Conservation (phyloP, 768 basidiomycete species). For the Dictyophora rubrovolvata region DNA sequence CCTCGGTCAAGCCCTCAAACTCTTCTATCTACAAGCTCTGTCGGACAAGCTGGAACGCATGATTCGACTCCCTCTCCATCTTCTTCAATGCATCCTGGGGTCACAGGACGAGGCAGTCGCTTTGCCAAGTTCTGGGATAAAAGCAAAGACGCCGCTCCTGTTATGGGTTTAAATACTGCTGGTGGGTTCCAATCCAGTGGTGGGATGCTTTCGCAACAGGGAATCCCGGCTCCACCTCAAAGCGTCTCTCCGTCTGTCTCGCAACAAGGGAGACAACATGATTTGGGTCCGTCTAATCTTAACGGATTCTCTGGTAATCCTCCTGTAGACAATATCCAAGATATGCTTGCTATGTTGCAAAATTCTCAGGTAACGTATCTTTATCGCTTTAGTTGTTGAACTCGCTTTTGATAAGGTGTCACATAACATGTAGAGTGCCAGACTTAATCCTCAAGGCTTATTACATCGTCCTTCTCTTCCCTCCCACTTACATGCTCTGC, state of each 20-base stretch:
- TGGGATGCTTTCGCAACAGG: not conserved
- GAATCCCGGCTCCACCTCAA: not conserved
- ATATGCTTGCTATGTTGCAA: conserved; percentile 72
- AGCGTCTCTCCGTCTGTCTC: conserved; percentile 35
- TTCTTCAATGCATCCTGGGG: conserved; percentile 32
- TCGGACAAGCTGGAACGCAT: conserved; percentile 19
- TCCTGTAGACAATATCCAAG: conserved; percentile 60
- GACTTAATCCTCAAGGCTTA: conserved; percentile 30
- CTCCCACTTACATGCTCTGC: conserved; percentile 30
- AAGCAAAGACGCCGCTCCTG: conserved; percentile 25
- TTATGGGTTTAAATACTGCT: conserved; percentile 7
- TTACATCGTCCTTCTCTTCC: conserved; percentile 33
- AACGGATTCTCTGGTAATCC: conserved; percentile 25
- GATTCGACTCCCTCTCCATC: not conserved
- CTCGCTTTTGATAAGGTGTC: conserved; percentile 22
- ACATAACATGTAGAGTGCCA: conserved; percentile 21
- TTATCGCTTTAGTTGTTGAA: conserved; percentile 14
- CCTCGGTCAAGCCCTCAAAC: conserved; percentile 10
- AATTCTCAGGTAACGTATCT: conserved; percentile 51
- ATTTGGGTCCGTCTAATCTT: conserved; percentile 26
- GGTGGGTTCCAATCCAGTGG: not conserved
- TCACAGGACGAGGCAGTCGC: conserved; percentile 57
- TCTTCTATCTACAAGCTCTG: not conserved
- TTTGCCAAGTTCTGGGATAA: conserved; percentile 87
- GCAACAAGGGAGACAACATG: conserved; percentile 34